phyloP scores from a whole-genome alignment of 2,329 filamentous ascomycete genomes.

The Leptographium lundbergii region DNA sequence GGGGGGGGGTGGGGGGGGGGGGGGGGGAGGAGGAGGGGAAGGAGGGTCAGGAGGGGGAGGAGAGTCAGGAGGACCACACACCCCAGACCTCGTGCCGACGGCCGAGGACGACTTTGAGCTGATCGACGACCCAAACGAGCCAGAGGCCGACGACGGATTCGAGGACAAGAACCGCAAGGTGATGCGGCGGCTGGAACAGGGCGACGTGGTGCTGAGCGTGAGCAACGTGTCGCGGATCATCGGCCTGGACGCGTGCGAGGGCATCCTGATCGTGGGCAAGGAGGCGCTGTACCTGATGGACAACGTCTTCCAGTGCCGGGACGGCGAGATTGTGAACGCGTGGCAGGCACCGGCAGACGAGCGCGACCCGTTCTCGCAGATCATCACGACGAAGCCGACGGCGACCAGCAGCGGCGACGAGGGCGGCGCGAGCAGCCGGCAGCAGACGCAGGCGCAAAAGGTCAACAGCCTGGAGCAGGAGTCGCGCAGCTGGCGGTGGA shows the following conservation, averaged over 20 bases:
- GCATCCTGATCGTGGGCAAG: conserved; percentile 85
- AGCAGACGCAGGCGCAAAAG: not conserved
- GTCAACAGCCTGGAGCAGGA: conserved; percentile 49
- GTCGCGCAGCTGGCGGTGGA: conserved; percentile 85
- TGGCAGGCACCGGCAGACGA: conserved; percentile 89
- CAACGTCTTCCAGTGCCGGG: conserved; percentile 87
- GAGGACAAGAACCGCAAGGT: conserved; percentile 98
- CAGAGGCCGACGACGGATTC: conserved; percentile 62
- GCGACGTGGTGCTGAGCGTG: conserved; percentile 84
- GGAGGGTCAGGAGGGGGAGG: no score
- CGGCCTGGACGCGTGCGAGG: conserved; percentile 85
- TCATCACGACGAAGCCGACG: conserved; percentile 54
- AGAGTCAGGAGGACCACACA: no score
- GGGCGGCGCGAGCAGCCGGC: not conserved
- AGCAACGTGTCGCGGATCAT: conserved; percentile 94
- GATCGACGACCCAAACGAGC: conserved; percentile 82
- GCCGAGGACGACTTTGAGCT: conserved; percentile 96
- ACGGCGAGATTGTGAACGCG: conserved; percentile 93
- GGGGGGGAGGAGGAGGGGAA: no score
- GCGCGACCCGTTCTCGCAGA: conserved; percentile 86
- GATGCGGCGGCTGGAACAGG: conserved; percentile 81
- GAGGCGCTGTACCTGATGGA: conserved; percentile 89
- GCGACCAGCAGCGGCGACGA: conserved; percentile 23
- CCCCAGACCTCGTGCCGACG: not conserved
- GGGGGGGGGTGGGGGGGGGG: no score